Evolutionary conservation across 176 grass and related monocot genomes (phyloP), one percentile per base, ranked within the genome.

Genomic region (Miscanthus lutarioriparius): DNA sequence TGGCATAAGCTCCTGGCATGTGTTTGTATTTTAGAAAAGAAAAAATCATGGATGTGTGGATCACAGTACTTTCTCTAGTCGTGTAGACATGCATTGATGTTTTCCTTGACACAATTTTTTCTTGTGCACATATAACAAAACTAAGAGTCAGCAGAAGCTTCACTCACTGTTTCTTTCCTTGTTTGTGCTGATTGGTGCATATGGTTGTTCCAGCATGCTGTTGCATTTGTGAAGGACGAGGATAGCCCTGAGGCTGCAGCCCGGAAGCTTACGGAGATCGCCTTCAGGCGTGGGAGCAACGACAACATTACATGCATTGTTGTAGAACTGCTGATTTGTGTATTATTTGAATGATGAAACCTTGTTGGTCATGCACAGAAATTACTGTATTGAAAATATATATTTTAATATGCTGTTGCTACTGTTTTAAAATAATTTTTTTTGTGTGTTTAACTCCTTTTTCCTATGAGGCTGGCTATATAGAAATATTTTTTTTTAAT

Each of bases 271-370:
- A 89, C 91, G 16, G 91, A 93, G 39, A 91, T 90, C 0, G 94
- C 94, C 30, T 96, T 89, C 43, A 58, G 63, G 17, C 80, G 89
- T 45, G 89, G 88, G 40, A 96, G 94, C 85, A 83, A 84, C 0
- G 94, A 96, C 74, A 96, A 96, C 75, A 88, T 96, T 77, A 96
- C 94, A 70, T 93, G 94, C 63, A 91, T 96, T 77, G 91, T 96
- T 80, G 84, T 96, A 40, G 84, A 91, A 86, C n/a, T n/a, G n/a
- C n/a, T n/a, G n/a, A n/a, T n/a, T n/a, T n/a, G n/a, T n/a, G n/a
- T n/a, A n/a, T n/a, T n/a, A n/a, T n/a, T n/a, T n/a, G n/a, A n/a
- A n/a, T n/a, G n/a, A n/a, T n/a, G n/a, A n/a, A n/a, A n/a, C n/a
- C n/a, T n/a, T n/a, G n/a, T n/a, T n/a, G n/a, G n/a, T n/a, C n/a